Evolutionary conservation across 495 filamentous ascomycete genomes (phyloP), one percentile per base, ranked within the genome.

Genomic region (Talaromyces trachyspermus): DNA sequence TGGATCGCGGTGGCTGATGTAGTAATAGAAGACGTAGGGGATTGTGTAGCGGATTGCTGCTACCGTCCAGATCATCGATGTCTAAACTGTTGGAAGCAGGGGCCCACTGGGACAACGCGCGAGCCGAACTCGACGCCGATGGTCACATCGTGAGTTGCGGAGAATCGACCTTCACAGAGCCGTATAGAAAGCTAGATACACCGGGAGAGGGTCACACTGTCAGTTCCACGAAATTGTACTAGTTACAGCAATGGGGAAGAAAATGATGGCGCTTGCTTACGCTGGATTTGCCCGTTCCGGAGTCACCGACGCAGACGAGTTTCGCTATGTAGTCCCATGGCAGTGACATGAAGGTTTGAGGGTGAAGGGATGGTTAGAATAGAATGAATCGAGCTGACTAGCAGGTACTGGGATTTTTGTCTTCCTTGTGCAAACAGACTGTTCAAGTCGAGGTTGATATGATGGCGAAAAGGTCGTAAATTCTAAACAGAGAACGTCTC

Each of bases 291-390:
- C 91, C 91, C 57, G 86, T 91, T 53, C 88, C 92, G 14, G 83
- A 88, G 68, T 96, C 92, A 61, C 92, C 92, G 59, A 98, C 89
- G 69, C 88, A 94, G 60, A 96, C 90, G 58, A 98, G 85, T 70
- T 96, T 96, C 64, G 90, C 89, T 61, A 96, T 96, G 72, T 95
- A 96, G 71, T 96, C 88, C 90, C 90, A 96, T 72, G 89, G 77
- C 63, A 79, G 79, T 62, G 79, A 73, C 79, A 84, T 83, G 62
- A 76, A 78, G 76, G 66, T 55, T 51, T 43, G 18, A 57, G 11
- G 0, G n/a, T 18, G 19, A n/a, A n/a, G n/a, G n/a, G n/a, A n/a
- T n/a, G n/a, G n/a, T n/a, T n/a, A n/a, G n/a, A n/a, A n/a, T n/a
- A n/a, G n/a, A n/a, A n/a, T n/a, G n/a, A n/a, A n/a, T n/a, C n/a